Evolutionary conservation across 2,329 filamentous ascomycete species (phyloP).

Genomic region (Fusarium metavorans): DNA sequence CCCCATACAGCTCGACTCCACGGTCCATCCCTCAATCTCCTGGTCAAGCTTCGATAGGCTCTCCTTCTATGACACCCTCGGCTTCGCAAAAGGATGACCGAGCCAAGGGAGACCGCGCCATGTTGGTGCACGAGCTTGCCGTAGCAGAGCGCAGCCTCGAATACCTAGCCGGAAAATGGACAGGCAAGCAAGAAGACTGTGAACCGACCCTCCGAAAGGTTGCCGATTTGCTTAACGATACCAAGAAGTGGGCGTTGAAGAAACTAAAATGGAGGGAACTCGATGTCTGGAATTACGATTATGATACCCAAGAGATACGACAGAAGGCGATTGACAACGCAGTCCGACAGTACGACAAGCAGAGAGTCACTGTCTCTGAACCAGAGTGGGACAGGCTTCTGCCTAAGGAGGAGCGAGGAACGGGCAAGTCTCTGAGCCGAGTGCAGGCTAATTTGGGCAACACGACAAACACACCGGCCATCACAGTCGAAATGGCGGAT

Average conservation of each 20-base stretch:
- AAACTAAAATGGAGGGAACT: slow-evolving; percentile 73
- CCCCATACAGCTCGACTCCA: slow-evolving; percentile 53
- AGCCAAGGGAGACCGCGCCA: slow-evolving; percentile 64
- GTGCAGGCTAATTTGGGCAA: slow-evolving; percentile 70
- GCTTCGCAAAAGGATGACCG: slow-evolving; percentile 64
- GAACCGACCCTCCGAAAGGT: slow-evolving; percentile 68
- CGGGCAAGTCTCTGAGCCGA: slow-evolving; percentile 71
- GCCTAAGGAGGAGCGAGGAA: slow-evolving; percentile 67
- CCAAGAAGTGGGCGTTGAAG: slow-evolving; percentile 66
- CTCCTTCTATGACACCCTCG: slow-evolving; percentile 64
- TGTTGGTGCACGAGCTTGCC: slow-evolving; percentile 72
- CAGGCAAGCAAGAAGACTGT: slow-evolving; percentile 66
- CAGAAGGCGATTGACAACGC: slow-evolving; percentile 73
- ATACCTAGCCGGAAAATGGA: slow-evolving; percentile 63
- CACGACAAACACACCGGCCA: slow-evolving; percentile 59
- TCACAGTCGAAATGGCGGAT: slow-evolving; percentile 63
- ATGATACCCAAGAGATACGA: slow-evolving; percentile 64
- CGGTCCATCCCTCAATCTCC: slow-evolving; percentile 66
- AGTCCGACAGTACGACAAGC: slow-evolving; percentile 69
- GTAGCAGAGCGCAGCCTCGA: slow-evolving; percentile 63
- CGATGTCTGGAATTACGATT: slow-evolving; percentile 73
- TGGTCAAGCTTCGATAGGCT: slow-evolving; percentile 64
- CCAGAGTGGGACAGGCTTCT: slow-evolving; percentile 73
- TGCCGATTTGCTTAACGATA: slow-evolving; percentile 61
- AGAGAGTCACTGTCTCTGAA: slow-evolving; percentile 66